Conservation (phyloP, 208 protist genomes). For the Trypanosoma platydactyli region DNA sequence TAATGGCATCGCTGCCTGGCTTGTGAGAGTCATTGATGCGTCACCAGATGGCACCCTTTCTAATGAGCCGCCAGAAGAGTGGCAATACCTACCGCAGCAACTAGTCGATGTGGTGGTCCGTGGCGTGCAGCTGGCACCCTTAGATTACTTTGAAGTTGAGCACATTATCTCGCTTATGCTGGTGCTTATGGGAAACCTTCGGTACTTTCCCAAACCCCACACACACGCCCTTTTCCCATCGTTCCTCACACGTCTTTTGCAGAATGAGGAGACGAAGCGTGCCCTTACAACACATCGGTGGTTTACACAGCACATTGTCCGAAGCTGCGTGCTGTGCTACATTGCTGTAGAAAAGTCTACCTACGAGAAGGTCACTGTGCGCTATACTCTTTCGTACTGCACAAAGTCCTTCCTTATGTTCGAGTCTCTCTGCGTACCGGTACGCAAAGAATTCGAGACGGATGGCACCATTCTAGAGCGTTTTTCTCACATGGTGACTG, state of each 20-base stretch:
- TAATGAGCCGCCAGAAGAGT: conserved; percentile 46
- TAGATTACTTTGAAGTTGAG: conserved; percentile 57
- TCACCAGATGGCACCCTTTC: conserved; percentile 47
- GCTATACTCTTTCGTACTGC: conserved; percentile 81
- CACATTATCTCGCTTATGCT: conserved; percentile 84
- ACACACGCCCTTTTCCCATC: conserved; percentile 84
- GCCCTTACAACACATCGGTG: conserved; percentile 75
- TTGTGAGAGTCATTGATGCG: conserved; percentile 71
- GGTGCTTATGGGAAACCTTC: conserved; percentile 89
- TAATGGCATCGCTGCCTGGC: conserved; percentile 77
- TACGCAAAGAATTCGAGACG: conserved; percentile 73
- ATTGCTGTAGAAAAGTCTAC: conserved; percentile 88
- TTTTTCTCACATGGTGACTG: conserved; percentile 89
- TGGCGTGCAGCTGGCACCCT: conserved; percentile 51
- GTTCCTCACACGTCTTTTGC: conserved; percentile 62
- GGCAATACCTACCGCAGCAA: conserved; percentile 83
- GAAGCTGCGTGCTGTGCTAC: conserved; percentile 85
- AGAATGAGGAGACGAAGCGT: conserved; percentile 45
- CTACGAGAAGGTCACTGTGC: conserved; percentile 83
- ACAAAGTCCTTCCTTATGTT: conserved; percentile 70
- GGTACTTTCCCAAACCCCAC: conserved; percentile 90
- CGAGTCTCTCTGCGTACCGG: conserved; percentile 67
- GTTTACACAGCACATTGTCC: conserved; percentile 79
- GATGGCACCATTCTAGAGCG: conserved; percentile 76
- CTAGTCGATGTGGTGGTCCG: conserved; percentile 81